Conservation (phyloP, 2,329 filamentous ascomycete species). For the Penicillium sp. region DNA sequence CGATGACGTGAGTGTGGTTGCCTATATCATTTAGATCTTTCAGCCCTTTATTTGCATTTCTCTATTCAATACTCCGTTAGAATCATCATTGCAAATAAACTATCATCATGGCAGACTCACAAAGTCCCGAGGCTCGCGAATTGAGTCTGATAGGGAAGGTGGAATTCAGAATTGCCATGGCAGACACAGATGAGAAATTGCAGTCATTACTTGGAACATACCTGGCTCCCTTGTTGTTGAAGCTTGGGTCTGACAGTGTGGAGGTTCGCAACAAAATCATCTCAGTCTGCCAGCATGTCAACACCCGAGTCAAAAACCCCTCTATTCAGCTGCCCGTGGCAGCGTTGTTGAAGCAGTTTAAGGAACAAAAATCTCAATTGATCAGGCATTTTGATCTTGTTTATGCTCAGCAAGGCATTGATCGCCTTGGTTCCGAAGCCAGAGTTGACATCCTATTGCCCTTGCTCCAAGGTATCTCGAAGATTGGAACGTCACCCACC, state of each 20-base stretch:
- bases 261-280: slow-evolving; percentile 79
- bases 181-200: slow-evolving; percentile 80
- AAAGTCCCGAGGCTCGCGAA: slow-evolving; percentile 60
- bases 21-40: slow-evolving; percentile 4
- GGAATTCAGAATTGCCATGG: slow-evolving; percentile 77
- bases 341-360: slow-evolving; percentile 86
- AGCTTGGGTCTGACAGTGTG: slow-evolving; percentile 76
- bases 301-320: slow-evolving; percentile 60
- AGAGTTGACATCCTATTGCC: slow-evolving; percentile 71
- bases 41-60: neutral
- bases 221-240: slow-evolving; percentile 77
- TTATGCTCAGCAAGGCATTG: slow-evolving; percentile 82
- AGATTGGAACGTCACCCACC: slow-evolving; percentile 54
- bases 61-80: slow-evolving; percentile 9
- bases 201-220: slow-evolving; percentile 75
- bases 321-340: slow-evolving; percentile 77
- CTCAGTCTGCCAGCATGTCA: slow-evolving; percentile 69
- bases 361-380: slow-evolving; percentile 68
- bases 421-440: slow-evolving; percentile 59
- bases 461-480: slow-evolving; percentile 65
- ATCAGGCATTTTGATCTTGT: slow-evolving; percentile 85
- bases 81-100: neutral
- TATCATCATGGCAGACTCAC: slow-evolving; percentile 35
- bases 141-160: slow-evolving; percentile 80
- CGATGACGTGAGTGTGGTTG: slow-evolving; percentile 12